A percentile compares a stretch with the other conserved stretches of the same genome.
phyloP scores from a whole-genome alignment of 2,329 filamentous ascomycete species.

The Fusarium verticillioides region DNA sequence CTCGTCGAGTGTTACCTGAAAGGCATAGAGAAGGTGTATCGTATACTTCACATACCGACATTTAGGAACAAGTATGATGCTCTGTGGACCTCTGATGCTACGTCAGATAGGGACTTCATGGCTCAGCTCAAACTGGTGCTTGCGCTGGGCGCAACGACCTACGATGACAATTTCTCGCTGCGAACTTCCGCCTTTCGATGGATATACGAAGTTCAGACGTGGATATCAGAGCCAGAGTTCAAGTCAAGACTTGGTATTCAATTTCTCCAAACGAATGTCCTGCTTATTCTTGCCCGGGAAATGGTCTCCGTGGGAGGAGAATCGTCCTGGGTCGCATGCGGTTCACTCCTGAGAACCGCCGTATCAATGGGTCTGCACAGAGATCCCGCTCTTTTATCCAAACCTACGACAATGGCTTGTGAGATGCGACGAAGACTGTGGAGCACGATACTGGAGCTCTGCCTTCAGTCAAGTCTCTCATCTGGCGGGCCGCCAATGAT shows the following conservation, averaged over 20 bases:
- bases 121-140: slow-evolving; percentile 68
- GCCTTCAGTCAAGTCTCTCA: slow-evolving; percentile 57
- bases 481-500: slow-evolving; percentile 60
- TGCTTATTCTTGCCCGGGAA: slow-evolving; percentile 58
- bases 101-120: slow-evolving; percentile 57
- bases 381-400: slow-evolving; percentile 56
- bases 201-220: slow-evolving; percentile 68
- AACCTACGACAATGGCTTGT: slow-evolving; percentile 49
- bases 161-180: slow-evolving; percentile 62
- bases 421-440: slow-evolving; percentile 64
- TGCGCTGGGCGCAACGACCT: slow-evolving; percentile 64
- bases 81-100: slow-evolving; percentile 54
- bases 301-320: slow-evolving; percentile 53
- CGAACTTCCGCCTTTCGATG: slow-evolving; percentile 63
- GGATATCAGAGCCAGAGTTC: slow-evolving; percentile 63
- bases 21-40: slow-evolving; percentile 59
- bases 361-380: slow-evolving; percentile 63
- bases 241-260: slow-evolving; percentile 63
- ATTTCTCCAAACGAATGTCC: slow-evolving; percentile 60
- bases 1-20: slow-evolving; percentile 62
- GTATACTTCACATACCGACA: slow-evolving; percentile 62
- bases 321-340: slow-evolving; percentile 60
- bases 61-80: slow-evolving; percentile 62
- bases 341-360: slow-evolving; percentile 57
- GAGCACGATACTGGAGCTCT: slow-evolving; percentile 63